phyloP scores from a whole-genome alignment of 108 stramenopile species.

The Pseudonitzschia delicatissima region DNA sequence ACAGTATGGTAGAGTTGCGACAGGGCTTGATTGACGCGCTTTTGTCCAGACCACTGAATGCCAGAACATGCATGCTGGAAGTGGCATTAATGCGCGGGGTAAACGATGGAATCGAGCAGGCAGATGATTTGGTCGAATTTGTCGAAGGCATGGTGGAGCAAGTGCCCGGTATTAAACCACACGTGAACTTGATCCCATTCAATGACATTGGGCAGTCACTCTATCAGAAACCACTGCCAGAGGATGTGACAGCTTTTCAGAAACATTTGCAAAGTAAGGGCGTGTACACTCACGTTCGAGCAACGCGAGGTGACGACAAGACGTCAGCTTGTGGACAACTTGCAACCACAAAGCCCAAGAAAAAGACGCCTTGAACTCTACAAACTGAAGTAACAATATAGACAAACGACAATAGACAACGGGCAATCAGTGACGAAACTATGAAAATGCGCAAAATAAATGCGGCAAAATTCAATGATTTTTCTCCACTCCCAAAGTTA shows the following conservation, averaged over 20 bases:
- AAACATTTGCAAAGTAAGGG: slow-evolving; percentile 41
- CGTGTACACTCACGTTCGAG: slow-evolving; percentile 53
- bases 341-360: slow-evolving; percentile 40
- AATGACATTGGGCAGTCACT: slow-evolving; percentile 67
- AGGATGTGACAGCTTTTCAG: slow-evolving; percentile 54
- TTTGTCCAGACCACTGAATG: slow-evolving; percentile 40
- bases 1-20: slow-evolving; percentile 68
- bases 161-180: slow-evolving; percentile 54
- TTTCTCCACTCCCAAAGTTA: no score
- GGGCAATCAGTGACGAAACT: no score
- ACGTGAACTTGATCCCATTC: slow-evolving; percentile 85
- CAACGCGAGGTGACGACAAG: slow-evolving; percentile 82
- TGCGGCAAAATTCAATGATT: no score
- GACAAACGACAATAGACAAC: no score
- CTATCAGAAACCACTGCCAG: slow-evolving; percentile 53
- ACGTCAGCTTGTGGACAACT: slow-evolving; percentile 87
- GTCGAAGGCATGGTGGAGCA: slow-evolving; percentile 48
- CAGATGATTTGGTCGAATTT: slow-evolving; percentile 72
- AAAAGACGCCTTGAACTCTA: background rate
- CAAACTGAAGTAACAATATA: no score
- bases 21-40: slow-evolving; percentile 68
- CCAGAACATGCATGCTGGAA: slow-evolving; percentile 73
- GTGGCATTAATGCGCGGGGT: slow-evolving; percentile 74
- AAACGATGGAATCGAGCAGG: slow-evolving; percentile 79
- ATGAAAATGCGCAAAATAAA: no score